Base-by-base conservation (phyloP, 768 basidiomycete genomes). In the Tylopilus subfusipes region DNA sequence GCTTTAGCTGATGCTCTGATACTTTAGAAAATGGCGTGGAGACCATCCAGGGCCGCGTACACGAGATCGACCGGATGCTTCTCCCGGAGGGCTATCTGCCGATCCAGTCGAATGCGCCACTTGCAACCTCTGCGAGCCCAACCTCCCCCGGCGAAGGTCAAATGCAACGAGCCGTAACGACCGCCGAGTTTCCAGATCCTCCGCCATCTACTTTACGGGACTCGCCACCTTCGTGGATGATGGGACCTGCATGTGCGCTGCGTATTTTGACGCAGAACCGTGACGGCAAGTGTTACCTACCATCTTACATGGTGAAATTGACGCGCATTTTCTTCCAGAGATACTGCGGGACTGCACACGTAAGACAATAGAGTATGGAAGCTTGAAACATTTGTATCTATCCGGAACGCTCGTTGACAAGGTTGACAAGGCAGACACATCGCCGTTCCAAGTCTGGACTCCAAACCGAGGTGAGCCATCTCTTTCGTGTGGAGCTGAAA, bases 211-310 rank as follows among this genome's bases (percentile, higher is more conserved):
- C n/a, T n/a, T 18, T 43, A 19, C 30, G 22, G 16, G 33, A 33
- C 38, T 2, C 18, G 27, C 53, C 60, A 36, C 50, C 57, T 52
- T 62, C 66, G 5, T 51, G 50, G 57, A 60, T 67, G 63, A 12
- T 67, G 53, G 65, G 65, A 30, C 63, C 66, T 5, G 57, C 65
- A 19, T 67, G 58, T 27, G 66, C 66, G 12, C 29, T 67, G 36
- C 58, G 61, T 7, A 58, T 53, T 10, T 48, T 67, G 19, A 61
- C 61, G 7, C 61, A 55, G 31, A 47, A 56, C n/a, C n/a, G n/a
- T n/a, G n/a, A n/a, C 24, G 12, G 65, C 11, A 47, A 54, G 59
- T 56, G 25, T 47, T 39, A 0, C 16, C 6, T 16, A 2, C 5
- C 8, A 4, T 34, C 25, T 39, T n/a, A 0, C 4, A 21, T 11